These are phyloP conservation scores for Rhamnella rubrinervis DNA, from an alignment of 331 rosid genomes.

Conservation along the genomic window DNA sequence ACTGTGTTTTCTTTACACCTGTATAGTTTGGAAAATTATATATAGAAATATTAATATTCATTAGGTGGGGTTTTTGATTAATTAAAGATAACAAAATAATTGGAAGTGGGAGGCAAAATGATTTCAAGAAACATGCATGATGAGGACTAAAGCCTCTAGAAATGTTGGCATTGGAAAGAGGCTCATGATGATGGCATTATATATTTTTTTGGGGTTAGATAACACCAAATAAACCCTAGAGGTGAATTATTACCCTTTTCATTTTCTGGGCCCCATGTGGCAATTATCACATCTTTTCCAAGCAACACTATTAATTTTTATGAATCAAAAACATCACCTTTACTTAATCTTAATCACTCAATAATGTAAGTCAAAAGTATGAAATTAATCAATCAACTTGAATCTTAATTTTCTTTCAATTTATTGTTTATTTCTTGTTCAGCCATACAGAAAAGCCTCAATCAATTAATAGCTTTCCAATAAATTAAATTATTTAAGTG, in stretches of 20 bases:
- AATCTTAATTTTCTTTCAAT: too few species aligned
- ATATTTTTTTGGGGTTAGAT: background rate
- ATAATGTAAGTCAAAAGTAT: slow-evolving; percentile 21
- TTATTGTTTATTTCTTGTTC: too few species aligned
- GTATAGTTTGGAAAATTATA: background rate
- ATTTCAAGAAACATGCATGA: slow-evolving; percentile 14
- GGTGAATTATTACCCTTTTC: slow-evolving; percentile 12
- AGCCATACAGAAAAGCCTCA: too few species aligned
- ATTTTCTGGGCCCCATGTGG: slow-evolving; percentile 17
- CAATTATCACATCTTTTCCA: background rate
- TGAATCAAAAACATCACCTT: background rate
- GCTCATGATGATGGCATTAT: background rate
- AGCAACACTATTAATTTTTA: slow-evolving; percentile 2
- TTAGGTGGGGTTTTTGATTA: slow-evolving; percentile 15
- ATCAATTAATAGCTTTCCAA: background rate
- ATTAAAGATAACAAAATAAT: slow-evolving; percentile 4
- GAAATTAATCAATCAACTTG: background rate
- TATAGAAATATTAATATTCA: background rate
- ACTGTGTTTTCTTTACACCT: background rate
- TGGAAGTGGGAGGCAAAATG: slow-evolving; percentile 24
- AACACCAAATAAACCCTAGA: slow-evolving; percentile 15
- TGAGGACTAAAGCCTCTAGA: slow-evolving; percentile 1
- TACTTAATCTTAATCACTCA: slow-evolving; percentile 20
- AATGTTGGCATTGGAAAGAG: slow-evolving; percentile 7
- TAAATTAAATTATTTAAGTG: too few species aligned